Evolutionary conservation across 192 early-diverging fungal species (phyloP), one percentile per base, ranked within the genome.

Genomic region (Entophlyctis helioformis): DNA sequence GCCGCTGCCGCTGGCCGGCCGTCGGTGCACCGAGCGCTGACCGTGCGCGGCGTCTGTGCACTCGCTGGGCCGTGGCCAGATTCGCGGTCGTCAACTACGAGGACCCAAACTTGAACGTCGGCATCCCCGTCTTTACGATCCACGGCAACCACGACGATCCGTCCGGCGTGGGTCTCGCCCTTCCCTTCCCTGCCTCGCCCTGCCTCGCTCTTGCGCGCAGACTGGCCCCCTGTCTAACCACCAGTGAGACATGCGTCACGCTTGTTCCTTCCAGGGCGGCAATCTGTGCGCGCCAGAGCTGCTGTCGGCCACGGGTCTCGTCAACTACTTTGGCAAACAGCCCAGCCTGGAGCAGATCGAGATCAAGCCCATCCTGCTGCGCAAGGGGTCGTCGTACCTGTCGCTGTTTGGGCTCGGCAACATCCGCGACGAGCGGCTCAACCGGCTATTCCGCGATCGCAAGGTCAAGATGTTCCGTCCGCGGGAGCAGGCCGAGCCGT

Each of bases 131-230:
- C 0, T 97, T 95, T 53, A 84, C 89, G 0, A 97, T 97, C 41
- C 93, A 97, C 56, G 93, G 93, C 0, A 97, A 97, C 63, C 93
- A 97, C 51, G 93, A 97, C 49, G 89, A 94, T 58, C 93, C 93
- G 15, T 70, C 80, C 11, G 91, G 89, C 15, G 72, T 71, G 54
- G 19, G 46, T 25, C 10, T 29, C 13, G n/a, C 10, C 1, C 2
- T 43, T 0, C 21, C 12, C 21, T 15, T 10, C 39, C 11, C 24
- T 40, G 2, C 23, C 9, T 34, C n/a, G 37, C 15, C 21, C 4
- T 20, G 29, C 29, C 4, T 31, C 29, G 29, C 6, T 31, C 6
- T 31, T 11, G 6, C 4, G 11, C 11, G 29, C 29, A 4, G 23
- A 21, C 18, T 22, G 4, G 5, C 38, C n/a, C 39, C 7, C 13